Evolutionary conservation across 169 alveolate species (phyloP).

Genomic region (Besnoitia besnoiti): DNA sequence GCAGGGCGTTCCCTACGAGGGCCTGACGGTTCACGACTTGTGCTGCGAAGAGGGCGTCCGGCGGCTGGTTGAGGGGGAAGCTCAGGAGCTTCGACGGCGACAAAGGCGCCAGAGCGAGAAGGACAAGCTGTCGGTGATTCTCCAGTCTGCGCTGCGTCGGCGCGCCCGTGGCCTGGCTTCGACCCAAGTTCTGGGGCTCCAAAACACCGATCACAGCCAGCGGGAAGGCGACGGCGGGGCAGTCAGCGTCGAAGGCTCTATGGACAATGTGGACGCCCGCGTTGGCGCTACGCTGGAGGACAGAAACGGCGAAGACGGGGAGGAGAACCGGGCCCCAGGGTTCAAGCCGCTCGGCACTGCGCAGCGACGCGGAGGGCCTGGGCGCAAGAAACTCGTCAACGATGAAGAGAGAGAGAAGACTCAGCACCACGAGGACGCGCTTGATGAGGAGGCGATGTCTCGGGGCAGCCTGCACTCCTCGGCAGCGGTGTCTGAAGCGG

Average conservation of each 20-base stretch:
- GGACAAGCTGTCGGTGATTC: background rate
- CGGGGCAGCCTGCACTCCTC: background rate
- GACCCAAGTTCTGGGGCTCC: too few species aligned
- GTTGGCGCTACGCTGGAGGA: background rate
- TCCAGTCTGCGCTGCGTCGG: background rate
- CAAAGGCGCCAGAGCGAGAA: background rate
- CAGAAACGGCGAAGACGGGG: background rate
- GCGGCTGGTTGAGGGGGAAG: background rate
- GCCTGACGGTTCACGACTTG: conserved; percentile 6
- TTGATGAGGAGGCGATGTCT: background rate
- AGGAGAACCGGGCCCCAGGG: background rate
- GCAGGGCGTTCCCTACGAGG: conserved; percentile 1
- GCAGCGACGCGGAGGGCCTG: background rate
- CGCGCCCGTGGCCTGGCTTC: background rate
- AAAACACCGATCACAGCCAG: background rate
- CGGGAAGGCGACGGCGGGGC: background rate
- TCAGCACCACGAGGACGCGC: background rate
- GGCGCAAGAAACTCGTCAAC: background rate
- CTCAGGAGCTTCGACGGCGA: background rate
- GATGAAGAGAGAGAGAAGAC: background rate
- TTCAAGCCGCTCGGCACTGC: background rate
- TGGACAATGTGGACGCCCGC: background rate
- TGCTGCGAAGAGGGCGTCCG: background rate
- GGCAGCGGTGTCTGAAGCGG: background rate
- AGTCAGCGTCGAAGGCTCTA: background rate